Base-by-base conservation (phyloP, 129 eudicot genomes). In the Helichrysum umbraculigerum region DNA sequence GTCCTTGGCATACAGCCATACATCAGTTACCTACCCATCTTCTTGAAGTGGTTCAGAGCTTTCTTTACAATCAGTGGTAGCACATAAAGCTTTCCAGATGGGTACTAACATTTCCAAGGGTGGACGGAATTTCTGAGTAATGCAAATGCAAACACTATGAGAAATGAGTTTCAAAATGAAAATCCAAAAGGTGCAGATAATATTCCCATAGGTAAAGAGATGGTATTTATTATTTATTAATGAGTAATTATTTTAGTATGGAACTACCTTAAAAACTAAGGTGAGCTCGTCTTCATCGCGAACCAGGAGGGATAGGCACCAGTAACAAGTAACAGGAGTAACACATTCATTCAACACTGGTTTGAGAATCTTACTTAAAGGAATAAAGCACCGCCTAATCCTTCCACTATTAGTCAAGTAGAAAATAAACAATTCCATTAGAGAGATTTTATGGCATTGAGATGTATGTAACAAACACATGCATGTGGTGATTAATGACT, bases 301-400 rank as follows among this genome's bases (percentile, higher is more conserved):
- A 74, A 93, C 75, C 70, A 93, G 50, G 44, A 90, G 84, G 66
- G 95, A 86, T 20, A 93, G 77, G 75, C 89, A 86, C 98, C 98
- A 90, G 75, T 84, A 93, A 87, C 98, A 93, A 52, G 98, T 93
- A 51, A 90, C 91, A 20, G 98, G 98, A 29, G 95, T 90, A 34
- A 93, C 92, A 30, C 92, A 85, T 82, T 93, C 98, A 58, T 85
- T 90, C 78, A 93, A 73, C 76, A 93, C 93, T 22, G 98, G 95
- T 86, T 90, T 90, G 79, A 93, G 77, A 51, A 88, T 90, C 86
- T 87, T 88, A 82, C 88, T 87, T 58, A 76, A 76, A 25, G 97
- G 98, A 72, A 93, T 81, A 80, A 93, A 93, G 66, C 76, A 82
- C 47, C 89, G 86, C 9, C 69, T 68, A 68, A 78, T 87, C 81